Evolutionary conservation across 352 stramenopile genomes (phyloP).

Genomic region (Pythium grandisporangium): DNA sequence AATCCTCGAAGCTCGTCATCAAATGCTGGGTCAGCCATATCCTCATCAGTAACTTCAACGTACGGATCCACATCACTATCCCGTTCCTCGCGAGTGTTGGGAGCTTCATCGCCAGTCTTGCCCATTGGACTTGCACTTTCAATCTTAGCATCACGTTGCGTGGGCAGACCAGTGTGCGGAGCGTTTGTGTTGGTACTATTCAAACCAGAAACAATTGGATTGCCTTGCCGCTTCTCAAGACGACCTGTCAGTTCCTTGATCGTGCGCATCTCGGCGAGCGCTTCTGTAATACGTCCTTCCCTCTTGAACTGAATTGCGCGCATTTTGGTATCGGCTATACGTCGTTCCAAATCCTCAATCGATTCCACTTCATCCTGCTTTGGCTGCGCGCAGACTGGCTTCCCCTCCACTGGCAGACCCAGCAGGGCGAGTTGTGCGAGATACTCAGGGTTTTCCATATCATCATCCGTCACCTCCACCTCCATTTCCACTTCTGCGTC

Average conservation of each 20-base stretch:
- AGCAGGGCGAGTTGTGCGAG: slow-evolving; percentile 45
- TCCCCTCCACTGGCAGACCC: slow-evolving; percentile 15
- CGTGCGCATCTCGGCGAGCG: slow-evolving; percentile 42
- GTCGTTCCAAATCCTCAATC: slow-evolving; percentile 20
- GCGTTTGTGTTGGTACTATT: too few relatives aligned
- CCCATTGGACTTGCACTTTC: too few relatives aligned
- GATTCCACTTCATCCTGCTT: neutral
- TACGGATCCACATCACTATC: slow-evolving; percentile 20
- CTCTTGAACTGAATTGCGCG: slow-evolving; percentile 45
- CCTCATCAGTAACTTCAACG: slow-evolving; percentile 43
- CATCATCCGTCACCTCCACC: slow-evolving; percentile 70
- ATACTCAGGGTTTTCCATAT: slow-evolving; percentile 67
- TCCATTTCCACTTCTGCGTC: slow-evolving; percentile 17
- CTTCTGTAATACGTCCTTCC: slow-evolving; percentile 39
- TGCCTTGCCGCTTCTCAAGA: too few relatives aligned
- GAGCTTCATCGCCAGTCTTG: too few relatives aligned
- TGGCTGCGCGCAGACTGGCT: too few relatives aligned
- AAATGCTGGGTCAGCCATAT: slow-evolving; percentile 50
- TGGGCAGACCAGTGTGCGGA: too few relatives aligned
- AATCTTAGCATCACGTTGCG: too few relatives aligned
- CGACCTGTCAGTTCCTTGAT: slow-evolving; percentile 55
- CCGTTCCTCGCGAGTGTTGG: too few relatives aligned
- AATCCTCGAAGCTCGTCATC: slow-evolving; percentile 29
- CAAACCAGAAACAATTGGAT: too few relatives aligned
- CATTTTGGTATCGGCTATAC: slow-evolving; percentile 40